Base-by-base conservation (phyloP, 345 rosid species). In the Populus nigra region DNA sequence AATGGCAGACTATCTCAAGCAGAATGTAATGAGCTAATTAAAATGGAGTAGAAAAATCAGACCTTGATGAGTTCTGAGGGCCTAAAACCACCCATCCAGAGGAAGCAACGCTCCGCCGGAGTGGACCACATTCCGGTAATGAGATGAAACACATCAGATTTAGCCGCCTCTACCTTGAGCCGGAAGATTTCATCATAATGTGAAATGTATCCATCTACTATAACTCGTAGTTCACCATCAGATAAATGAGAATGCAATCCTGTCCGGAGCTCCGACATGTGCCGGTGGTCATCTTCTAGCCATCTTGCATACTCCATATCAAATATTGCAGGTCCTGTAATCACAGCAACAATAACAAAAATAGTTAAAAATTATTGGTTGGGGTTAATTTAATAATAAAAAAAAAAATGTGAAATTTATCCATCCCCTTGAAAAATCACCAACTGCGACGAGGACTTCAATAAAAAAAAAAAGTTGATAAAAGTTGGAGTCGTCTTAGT, bases 1-100 rank as follows among this genome's bases (percentile, higher is more conserved):
- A 10, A 59, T 23, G 65, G 29, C 65, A 59, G 65, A 2, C 8
- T 41, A 17, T 29, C 33, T 49, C 50, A 36, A 20, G 38, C 5
- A 5, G 29, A 31, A 43, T n/a, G 59, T 10, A 25, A 59, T 68
- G 65, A 1, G 11, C 5, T 10, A 10, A 53, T 65, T 5, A 23
- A n/a, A 67, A 76, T 76, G 47, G 10, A 49, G 16, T 10, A 69
- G 33, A 18, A 43, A 25, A 29, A 9, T 12, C 67, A 6, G 45
- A 93, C 99, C 98, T 93, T 96, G 86, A 96, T 92, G 27, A 93
- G 91, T 23, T 96, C 99, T 1, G 99, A 96, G 15, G 99, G 98
- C 57, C 94, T 85, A 62, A 96, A 96, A 23, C 99, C 99, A 7
- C 94, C 99, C 90, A 96, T 93, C 99, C 99, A 96, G 10, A 96